Conservation (phyloP, 2,329 filamentous ascomycete genomes). For the Ustulina deusta region DNA sequence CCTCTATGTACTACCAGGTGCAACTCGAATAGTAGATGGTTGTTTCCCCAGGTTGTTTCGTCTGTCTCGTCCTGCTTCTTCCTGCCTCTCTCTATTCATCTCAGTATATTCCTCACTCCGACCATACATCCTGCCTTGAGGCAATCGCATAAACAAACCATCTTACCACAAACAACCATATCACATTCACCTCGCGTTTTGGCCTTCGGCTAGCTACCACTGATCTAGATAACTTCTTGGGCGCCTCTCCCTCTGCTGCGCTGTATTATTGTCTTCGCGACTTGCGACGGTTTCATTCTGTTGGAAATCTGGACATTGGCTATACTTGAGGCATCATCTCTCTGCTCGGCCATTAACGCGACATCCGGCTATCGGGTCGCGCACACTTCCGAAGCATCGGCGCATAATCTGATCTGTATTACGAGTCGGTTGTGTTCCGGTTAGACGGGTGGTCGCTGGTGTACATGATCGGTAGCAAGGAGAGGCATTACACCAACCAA, state of each 20-base stretch:
- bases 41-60: constrained; percentile 19
- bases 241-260: constrained; percentile 5
- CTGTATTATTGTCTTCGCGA: constrained; percentile 18
- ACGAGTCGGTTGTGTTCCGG: constrained; percentile 1
- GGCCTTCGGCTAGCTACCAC: constrained; percentile 21
- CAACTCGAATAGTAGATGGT: neutral
- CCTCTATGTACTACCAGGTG: neutral
- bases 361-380: neutral
- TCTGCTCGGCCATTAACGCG: neutral
- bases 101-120: constrained; percentile 3
- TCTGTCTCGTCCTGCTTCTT: neutral
- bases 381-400: constrained; percentile 12
- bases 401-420: constrained; percentile 12
- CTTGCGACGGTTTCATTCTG: constrained; percentile 2
- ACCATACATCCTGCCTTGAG: neutral
- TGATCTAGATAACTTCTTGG: constrained; percentile 22
- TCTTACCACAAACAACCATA: constrained; percentile 8
- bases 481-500: neutral
- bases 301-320: neutral
- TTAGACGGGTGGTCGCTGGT: constrained; percentile 18
- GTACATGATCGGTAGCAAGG: constrained; percentile 36
- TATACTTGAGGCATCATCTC: constrained; percentile 14
- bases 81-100: neutral
- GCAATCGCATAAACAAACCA: constrained; percentile 8
- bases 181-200: constrained; percentile 4